Evolutionary conservation across 179 eudicot species (phyloP).

Genomic region (Amaranthus tricolor): DNA sequence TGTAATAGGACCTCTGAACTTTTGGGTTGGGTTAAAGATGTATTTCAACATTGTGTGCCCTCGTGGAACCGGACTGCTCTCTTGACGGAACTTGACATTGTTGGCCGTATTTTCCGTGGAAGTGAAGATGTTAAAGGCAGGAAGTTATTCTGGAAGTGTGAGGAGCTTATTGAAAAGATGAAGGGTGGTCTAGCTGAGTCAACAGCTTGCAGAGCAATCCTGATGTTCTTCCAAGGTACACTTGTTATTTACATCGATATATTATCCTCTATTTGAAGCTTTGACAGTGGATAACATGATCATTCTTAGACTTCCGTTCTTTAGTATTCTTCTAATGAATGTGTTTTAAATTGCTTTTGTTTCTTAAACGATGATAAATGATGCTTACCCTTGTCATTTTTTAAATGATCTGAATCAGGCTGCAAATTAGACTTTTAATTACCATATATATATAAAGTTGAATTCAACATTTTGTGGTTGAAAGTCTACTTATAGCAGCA

Average conservation of each 20-base stretch:
- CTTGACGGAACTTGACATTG: constrained; percentile 80
- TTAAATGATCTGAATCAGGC: neutral
- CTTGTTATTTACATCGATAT: neutral
- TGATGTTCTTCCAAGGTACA: constrained; percentile 84
- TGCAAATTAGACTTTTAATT: neutral
- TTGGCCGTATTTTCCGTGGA: constrained; percentile 81
- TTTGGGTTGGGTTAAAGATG: constrained; percentile 97
- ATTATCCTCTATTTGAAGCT: constrained; percentile 4
- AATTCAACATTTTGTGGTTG: neutral
- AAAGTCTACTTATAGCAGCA: neutral
- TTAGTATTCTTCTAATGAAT: neutral
- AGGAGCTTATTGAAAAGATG: constrained; percentile 79
- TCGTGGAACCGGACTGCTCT: constrained; percentile 81
- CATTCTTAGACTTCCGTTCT: neutral
- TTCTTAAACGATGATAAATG: neutral
- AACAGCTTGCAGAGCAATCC: constrained; percentile 63
- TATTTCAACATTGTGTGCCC: constrained; percentile 84
- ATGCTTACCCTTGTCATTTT: neutral
- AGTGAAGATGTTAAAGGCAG: constrained; percentile 93
- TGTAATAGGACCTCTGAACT: constrained; percentile 84
- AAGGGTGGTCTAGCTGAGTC: constrained; percentile 76
- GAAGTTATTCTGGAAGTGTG: constrained; percentile 88
- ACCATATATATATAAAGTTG: neutral
- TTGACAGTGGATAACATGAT: neutral
- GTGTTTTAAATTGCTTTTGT: neutral